Conservation (phyloP, 78 protist genomes). For the Dictyostelium brefeldianum region DNA sequence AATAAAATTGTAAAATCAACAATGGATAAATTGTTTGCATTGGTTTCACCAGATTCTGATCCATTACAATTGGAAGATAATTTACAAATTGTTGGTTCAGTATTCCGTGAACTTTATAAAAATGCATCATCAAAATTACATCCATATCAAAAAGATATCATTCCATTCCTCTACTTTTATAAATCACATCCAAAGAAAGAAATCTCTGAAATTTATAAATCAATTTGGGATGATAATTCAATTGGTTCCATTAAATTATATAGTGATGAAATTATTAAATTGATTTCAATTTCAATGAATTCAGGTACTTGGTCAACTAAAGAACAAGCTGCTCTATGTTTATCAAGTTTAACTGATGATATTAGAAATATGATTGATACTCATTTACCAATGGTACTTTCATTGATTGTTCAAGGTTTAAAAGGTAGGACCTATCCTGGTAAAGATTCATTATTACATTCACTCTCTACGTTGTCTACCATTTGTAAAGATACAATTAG, state of each 20-base stretch:
- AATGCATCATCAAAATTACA: conserved; percentile 16
- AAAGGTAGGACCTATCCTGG: conserved; percentile 78
- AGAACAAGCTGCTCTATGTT: conserved; percentile 76
- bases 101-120: conserved; percentile 51
- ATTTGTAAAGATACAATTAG: conserved; percentile 32
- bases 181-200: conserved; percentile 71
- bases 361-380: conserved; percentile 38
- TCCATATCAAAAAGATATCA: conserved; percentile 45
- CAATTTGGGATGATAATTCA: conserved; percentile 71
- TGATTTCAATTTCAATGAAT: conserved; percentile 4
- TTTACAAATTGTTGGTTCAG: not conserved
- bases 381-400: conserved; percentile 38
- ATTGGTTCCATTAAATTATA: conserved; percentile 54
- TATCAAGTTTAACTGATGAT: conserved; percentile 56
- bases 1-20: not conserved
- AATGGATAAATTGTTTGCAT: conserved; percentile 1
- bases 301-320: conserved; percentile 62
- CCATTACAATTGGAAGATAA: not conserved
- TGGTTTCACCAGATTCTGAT: conserved; percentile 16
- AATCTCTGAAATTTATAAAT: conserved; percentile 44
- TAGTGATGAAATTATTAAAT: conserved; percentile 54
- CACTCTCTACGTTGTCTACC: conserved; percentile 50
- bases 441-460: conserved; percentile 64
- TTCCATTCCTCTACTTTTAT: conserved; percentile 60
- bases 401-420: conserved; percentile 37